These are phyloP conservation scores for Backusella macrospora DNA, from an alignment of 192 early-diverging fungal genomes.

Conservation along the genomic window DNA sequence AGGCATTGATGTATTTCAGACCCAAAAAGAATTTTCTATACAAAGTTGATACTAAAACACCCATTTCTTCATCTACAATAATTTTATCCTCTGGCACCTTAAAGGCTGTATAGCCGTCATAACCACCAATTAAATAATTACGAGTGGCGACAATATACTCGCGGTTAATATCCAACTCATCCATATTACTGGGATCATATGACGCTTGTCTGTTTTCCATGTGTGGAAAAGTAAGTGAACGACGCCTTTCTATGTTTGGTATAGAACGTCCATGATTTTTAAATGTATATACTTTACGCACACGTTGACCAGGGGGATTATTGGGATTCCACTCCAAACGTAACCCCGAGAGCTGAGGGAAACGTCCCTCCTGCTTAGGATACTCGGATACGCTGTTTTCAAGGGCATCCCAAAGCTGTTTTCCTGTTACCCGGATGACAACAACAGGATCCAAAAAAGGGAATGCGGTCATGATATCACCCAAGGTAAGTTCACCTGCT, in stretches of 20 bases:
- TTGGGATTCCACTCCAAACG: conserved; percentile 60
- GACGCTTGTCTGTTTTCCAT: conserved; percentile 36
- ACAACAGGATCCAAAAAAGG: conserved; percentile 72
- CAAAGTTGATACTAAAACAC: conserved; percentile 57
- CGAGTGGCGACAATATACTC: conserved; percentile 60
- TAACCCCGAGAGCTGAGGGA: conserved; percentile 68
- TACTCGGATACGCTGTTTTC: conserved; percentile 69
- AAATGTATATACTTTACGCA: conserved; percentile 47
- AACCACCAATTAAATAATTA: conserved; percentile 63
- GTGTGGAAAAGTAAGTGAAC: conserved; percentile 5
- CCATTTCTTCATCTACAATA: conserved; percentile 65
- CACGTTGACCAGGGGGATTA: conserved; percentile 49
- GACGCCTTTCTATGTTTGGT: neutral
- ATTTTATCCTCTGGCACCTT: conserved; percentile 42
- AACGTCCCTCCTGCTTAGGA: conserved; percentile 71
- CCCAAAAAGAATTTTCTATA: conserved; percentile 61
- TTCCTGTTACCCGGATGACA: conserved; percentile 62
- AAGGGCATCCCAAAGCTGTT: conserved; percentile 61
- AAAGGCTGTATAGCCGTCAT: conserved; percentile 61
- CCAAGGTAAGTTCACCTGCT: conserved; percentile 57
- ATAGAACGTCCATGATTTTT: neutral
- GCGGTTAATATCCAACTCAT: conserved; percentile 50
- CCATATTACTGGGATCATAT: conserved; percentile 34
- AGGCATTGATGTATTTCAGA: conserved; percentile 61
- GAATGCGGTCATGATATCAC: conserved; percentile 67